A percentile compares a stretch with the other conserved stretches of the same genome.
phyloP scores from a whole-genome alignment of 495 filamentous ascomycete species.

The Hypoxylon subgilvum region DNA sequence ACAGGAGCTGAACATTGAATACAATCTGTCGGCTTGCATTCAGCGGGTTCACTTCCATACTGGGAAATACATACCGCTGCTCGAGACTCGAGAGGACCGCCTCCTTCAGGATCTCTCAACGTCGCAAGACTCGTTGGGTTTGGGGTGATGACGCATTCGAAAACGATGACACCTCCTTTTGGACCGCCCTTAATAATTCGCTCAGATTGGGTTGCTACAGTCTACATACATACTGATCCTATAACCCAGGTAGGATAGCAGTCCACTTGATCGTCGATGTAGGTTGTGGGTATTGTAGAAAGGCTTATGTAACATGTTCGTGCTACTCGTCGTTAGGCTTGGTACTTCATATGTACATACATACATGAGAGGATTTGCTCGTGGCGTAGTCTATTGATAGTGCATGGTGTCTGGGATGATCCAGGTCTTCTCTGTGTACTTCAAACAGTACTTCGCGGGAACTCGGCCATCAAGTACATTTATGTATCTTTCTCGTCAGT shows the following conservation, averaged over 20 bases:
- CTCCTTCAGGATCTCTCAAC: slow-evolving; percentile 2
- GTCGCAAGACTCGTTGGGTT: not conserved
- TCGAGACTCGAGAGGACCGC: not conserved
- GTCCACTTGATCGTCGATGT: too few relatives aligned
- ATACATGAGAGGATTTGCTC: too few relatives aligned
- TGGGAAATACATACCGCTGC: slow-evolving; percentile 7
- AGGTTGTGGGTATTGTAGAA: not conserved
- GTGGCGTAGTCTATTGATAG: too few relatives aligned
- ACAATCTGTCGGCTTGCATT: slow-evolving; percentile 16
- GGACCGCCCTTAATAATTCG: not conserved
- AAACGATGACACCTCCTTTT: not conserved
- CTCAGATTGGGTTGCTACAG: slow-evolving; percentile 6
- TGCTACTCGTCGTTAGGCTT: not conserved
- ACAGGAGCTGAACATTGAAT: slow-evolving; percentile 12
- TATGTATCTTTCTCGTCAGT: too few relatives aligned
- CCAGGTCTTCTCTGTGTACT: too few relatives aligned
- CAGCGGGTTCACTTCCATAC: slow-evolving; percentile 20
- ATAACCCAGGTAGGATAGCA: too few relatives aligned
- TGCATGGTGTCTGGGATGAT: too few relatives aligned
- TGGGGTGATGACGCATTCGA: not conserved
- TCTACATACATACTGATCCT: too few relatives aligned
- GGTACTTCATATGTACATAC: slow-evolving; percentile 7
- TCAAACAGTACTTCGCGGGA: too few relatives aligned
- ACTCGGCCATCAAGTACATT: too few relatives aligned
- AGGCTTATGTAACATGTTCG: too few relatives aligned